Percentiles rank a stretch among this genome's conserved stretches.
These are phyloP conservation scores for Boehmeria nivea DNA, from an alignment of 306 rosid species.

Conservation along the genomic window DNA sequence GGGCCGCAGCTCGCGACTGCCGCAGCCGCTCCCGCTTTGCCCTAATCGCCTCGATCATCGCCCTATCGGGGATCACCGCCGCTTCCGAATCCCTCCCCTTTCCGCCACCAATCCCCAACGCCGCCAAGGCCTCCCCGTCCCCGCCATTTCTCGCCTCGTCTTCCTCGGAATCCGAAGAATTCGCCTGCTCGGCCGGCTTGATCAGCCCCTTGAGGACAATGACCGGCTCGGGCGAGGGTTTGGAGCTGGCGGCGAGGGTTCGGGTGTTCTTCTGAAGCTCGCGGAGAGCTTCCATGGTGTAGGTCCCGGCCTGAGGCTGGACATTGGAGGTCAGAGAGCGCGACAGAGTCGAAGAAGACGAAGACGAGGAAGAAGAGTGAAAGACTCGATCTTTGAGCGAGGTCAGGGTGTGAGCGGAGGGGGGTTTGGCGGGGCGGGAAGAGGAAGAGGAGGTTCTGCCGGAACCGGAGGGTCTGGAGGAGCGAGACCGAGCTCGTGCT, in stretches of 20 bases:
- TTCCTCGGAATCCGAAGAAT: conserved; percentile 35
- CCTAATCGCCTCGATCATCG: conserved; percentile 61
- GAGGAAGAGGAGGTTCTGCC: conserved; percentile 29
- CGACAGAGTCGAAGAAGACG: conserved; percentile 12
- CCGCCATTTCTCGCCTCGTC: conserved; percentile 23
- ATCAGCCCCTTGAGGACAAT: conserved; percentile 64
- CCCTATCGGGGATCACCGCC: conserved; percentile 51
- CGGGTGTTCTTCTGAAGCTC: conserved; percentile 95
- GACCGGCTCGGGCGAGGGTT: conserved; percentile 64
- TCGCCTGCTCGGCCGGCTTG: conserved; percentile 44
- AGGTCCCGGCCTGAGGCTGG: conserved; percentile 85
- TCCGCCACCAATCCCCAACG: conserved; percentile 41
- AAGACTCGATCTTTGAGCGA: conserved; percentile 54
- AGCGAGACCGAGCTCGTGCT: background rate
- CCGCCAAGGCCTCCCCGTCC: conserved; percentile 42
- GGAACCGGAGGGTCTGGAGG: conserved; percentile 29
- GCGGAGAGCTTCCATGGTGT: conserved; percentile 82
- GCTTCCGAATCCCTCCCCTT: conserved; percentile 36
- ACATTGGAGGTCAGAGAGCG: conserved; percentile 58
- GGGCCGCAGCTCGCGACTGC: conserved; percentile 61
- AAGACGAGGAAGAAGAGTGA: conserved; percentile 32
- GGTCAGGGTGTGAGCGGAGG: conserved; percentile 70
- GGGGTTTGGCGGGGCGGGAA: conserved; percentile 37
- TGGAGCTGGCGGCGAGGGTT: conserved; percentile 55
- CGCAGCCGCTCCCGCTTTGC: conserved; percentile 75